These are phyloP conservation scores for Pugionium cornutum DNA, from an alignment of 345 rosid species.

Conservation along the genomic window DNA sequence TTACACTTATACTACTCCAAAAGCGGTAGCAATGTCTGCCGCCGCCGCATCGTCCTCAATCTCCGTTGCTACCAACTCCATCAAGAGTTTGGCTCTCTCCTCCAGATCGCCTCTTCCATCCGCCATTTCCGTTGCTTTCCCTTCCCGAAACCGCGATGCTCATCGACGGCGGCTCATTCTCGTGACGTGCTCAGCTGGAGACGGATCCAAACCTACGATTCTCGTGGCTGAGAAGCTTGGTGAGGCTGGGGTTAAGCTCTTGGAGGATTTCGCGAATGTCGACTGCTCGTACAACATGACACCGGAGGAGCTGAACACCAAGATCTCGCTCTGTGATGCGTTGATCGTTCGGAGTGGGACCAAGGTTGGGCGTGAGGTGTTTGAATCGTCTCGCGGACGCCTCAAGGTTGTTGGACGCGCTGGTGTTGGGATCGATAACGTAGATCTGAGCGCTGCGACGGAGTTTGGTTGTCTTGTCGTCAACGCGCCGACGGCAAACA, in stretches of 20 bases:
- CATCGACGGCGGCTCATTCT: conserved; percentile 34
- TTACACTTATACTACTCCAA: neutral
- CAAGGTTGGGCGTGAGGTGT: conserved; percentile 73
- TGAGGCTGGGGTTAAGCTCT: conserved; percentile 62
- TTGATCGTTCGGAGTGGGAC: conserved; percentile 84
- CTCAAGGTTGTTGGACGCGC: conserved; percentile 93
- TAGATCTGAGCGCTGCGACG: conserved; percentile 90
- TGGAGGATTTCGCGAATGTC: conserved; percentile 64
- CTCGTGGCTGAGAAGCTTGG: conserved; percentile 90
- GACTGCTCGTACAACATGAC: conserved; percentile 81
- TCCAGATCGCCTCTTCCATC: conserved; percentile 49
- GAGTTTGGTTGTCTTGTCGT: conserved; percentile 89
- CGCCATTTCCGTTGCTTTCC: conserved; percentile 42
- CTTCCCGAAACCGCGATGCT: conserved; percentile 20
- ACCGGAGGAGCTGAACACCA: conserved; percentile 82
- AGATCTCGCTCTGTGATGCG: conserved; percentile 91
- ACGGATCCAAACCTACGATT: conserved; percentile 69
- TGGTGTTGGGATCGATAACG: conserved; percentile 93
- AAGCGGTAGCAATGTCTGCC: conserved; percentile 32
- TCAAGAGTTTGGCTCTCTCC: conserved; percentile 47
- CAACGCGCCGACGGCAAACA: conserved; percentile 90
- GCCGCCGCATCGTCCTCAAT: conserved; percentile 26
- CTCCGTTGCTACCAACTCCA: conserved; percentile 41
- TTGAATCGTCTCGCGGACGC: conserved; percentile 75
- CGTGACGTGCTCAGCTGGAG: conserved; percentile 42